Evolutionary conservation across 371 early-diverging fungal genomes (phyloP).

Genomic region (Mortierella sp.): DNA sequence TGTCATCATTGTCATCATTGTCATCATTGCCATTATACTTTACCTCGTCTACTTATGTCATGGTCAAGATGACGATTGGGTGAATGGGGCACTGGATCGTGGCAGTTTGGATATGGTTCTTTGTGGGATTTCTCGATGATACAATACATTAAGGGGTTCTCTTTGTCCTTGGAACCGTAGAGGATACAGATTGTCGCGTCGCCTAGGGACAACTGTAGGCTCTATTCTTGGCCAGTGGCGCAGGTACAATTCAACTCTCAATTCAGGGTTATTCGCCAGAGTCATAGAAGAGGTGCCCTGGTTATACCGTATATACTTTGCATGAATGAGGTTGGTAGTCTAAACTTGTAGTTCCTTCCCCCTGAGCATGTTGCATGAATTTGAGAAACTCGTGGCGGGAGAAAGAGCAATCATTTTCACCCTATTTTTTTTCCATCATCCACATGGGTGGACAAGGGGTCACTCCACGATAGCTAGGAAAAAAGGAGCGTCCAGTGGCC

Average conservation of each 20-base stretch:
- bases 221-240: background rate
- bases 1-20: too few species aligned
- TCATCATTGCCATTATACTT: too few species aligned
- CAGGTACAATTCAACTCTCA: background rate
- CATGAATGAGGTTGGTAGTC: constrained; percentile 4
- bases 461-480: background rate
- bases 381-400: background rate
- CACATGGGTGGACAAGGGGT: background rate
- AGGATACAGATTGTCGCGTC: background rate
- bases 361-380: constrained; percentile 22
- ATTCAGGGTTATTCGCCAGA: background rate
- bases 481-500: too few species aligned
- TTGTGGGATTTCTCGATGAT: background rate
- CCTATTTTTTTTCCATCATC: background rate
- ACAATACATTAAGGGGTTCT: background rate
- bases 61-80: too few species aligned
- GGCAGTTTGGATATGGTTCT: too few species aligned
- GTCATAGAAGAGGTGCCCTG: background rate
- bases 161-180: too few species aligned
- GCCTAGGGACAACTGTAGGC: background rate
- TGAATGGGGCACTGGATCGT: too few species aligned
- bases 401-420: background rate
- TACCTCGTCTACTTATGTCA: too few species aligned
- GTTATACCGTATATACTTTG: constrained; percentile 1
- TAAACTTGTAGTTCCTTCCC: background rate